Base-by-base conservation (phyloP, 2,329 filamentous ascomycete species). In the Annulohypoxylon truncatum region DNA sequence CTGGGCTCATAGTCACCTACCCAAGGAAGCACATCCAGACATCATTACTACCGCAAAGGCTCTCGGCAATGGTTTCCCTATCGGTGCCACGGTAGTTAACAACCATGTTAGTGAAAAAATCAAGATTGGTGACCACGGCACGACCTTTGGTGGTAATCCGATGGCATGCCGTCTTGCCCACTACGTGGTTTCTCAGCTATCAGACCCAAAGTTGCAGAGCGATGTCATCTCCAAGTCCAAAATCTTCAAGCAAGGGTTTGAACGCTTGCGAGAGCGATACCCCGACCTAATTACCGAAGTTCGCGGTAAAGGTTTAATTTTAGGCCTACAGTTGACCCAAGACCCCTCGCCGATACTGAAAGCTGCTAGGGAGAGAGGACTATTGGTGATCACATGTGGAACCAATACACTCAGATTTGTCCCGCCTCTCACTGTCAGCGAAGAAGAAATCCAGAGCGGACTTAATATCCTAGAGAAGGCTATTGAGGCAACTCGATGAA, bases 31-130 rank as follows among this genome's bases (percentile, higher is more conserved):
- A 1, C 96, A 99, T 77, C 96, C 96, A 5, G 96, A 99, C 75
- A 90, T 99, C 70, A 81, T 99, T 69, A 97, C 95, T 12, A 95
- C 92, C 0, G 96, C 96, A 61, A 99, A 99, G 83, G 96, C 96
- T 0, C 89, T 99, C 1, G 96, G 96, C 13, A 99, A 99, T 76
- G 96, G 96, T 4, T 95, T 97, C 79, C 96, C 96, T 50, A 94
- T 99, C 71, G 96, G 93, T 53, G 96, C 96, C 5, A 92, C 91
- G 3, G 87, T 88, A 55, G 84, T 86, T 33, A 86, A 82, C 69
- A 75, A 75, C 59, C 82, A 84, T 22, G 92, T 96, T 1, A 89
- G 88, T 26, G 85, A 90, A 55, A 89, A 90, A 74, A 87, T 88
- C 72, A 81, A 83, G 71, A 78, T 85, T 29, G 93, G 94, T 63